Conservation (phyloP, 2,329 filamentous ascomycete species). For the Diplodia scrobiculata region DNA sequence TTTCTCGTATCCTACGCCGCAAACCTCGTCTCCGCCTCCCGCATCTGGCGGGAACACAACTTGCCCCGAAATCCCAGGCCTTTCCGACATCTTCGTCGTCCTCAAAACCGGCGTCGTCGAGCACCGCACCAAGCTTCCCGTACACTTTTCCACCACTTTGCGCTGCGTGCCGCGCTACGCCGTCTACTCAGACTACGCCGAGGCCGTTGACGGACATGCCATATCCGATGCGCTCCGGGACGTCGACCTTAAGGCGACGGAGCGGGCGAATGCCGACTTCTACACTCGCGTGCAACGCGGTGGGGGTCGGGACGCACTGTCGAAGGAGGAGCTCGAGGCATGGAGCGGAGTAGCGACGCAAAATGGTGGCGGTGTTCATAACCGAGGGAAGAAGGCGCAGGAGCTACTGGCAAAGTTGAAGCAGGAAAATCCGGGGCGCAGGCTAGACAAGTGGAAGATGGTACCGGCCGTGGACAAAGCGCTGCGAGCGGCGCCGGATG, state of each 20-base stretch:
- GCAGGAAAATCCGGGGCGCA: conserved; percentile 33
- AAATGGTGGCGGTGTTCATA: not conserved
- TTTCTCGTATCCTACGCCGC: not conserved
- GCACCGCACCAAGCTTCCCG: conserved; percentile 57
- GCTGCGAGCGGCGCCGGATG: conserved; percentile 47
- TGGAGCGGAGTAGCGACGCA: not conserved
- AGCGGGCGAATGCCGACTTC: conserved; percentile 41
- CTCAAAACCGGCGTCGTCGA: conserved; percentile 63
- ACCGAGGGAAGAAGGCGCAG: not conserved
- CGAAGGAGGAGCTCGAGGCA: conserved; percentile 9
- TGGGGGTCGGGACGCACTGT: conserved; percentile 37
- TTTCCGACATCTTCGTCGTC: conserved; percentile 58
- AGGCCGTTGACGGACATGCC: conserved; percentile 40
- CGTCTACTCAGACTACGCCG: conserved; percentile 46
- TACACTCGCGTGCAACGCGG: conserved; percentile 42
- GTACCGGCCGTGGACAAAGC: conserved; percentile 43
- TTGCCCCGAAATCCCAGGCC: conserved; percentile 36
- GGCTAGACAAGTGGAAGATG: conserved; percentile 46
- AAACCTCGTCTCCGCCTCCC: not conserved
- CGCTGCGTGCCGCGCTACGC: conserved; percentile 40
- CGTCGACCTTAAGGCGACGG: conserved; percentile 38
- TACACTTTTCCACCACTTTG: conserved; percentile 43
- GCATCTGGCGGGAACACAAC: not conserved
- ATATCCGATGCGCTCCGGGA: conserved; percentile 45
- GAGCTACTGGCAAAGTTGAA: not conserved